These are phyloP conservation scores for Passiflora organensis DNA, from an alignment of 345 rosid genomes.

Conservation along the genomic window DNA sequence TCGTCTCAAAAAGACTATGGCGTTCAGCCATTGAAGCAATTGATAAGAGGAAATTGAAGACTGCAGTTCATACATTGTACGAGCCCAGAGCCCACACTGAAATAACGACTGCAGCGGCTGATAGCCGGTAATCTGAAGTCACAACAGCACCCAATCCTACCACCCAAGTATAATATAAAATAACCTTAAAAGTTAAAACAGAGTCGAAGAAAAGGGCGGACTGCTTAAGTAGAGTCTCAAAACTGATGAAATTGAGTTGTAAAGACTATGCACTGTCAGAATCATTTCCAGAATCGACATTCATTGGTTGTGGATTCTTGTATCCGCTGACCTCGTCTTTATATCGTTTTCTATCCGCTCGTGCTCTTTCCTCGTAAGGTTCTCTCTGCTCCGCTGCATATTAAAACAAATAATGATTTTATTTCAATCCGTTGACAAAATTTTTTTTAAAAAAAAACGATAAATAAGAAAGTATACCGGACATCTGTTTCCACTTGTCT, in stretches of 20 bases:
- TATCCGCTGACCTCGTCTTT: slow-evolving; percentile 60
- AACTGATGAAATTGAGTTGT: neutral
- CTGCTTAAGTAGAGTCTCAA: too few relatives aligned
- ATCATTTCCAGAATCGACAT: slow-evolving; percentile 44
- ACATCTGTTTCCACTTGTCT: slow-evolving; percentile 75
- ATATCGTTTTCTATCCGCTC: slow-evolving; percentile 70
- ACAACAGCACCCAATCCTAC: too few relatives aligned
- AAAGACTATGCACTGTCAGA: slow-evolving; percentile 16
- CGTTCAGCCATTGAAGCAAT: too few relatives aligned
- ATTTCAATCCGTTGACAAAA: neutral
- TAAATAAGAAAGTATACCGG: slow-evolving; percentile 36
- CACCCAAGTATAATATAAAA: too few relatives aligned
- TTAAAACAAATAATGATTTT: neutral
- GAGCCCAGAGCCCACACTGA: too few relatives aligned
- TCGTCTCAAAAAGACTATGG: too few relatives aligned
- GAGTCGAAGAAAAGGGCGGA: too few relatives aligned
- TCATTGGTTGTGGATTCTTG: slow-evolving; percentile 68
- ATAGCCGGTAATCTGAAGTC: too few relatives aligned
- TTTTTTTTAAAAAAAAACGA: neutral
- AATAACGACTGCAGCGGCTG: too few relatives aligned
- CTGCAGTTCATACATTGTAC: too few relatives aligned
- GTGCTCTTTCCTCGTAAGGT: slow-evolving; percentile 72
- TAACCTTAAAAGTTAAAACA: too few relatives aligned
- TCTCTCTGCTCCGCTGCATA: slow-evolving; percentile 68
- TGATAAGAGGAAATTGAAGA: too few relatives aligned